These are phyloP conservation scores for Talaromyces proteolyticus DNA, from an alignment of 495 filamentous ascomycete species.

Conservation along the genomic window DNA sequence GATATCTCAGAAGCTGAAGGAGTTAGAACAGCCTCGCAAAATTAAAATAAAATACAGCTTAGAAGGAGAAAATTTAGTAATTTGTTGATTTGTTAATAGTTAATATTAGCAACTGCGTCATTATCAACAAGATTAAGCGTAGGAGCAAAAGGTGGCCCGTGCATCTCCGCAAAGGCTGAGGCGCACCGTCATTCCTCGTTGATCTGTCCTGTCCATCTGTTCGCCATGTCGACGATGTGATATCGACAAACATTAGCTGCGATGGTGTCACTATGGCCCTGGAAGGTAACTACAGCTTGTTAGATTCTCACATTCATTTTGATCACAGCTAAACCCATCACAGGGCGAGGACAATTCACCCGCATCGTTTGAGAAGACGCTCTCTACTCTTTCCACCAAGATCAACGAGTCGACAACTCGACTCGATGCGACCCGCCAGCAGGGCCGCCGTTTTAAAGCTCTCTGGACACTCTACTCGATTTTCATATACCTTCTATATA, in stretches of 20 bases:
- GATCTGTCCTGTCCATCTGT: neutral
- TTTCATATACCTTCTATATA: slow-evolving; percentile 83
- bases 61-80: neutral
- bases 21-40: too few relatives aligned
- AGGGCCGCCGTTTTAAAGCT: slow-evolving; percentile 71
- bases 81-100: neutral
- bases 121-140: too few relatives aligned
- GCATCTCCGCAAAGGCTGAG: neutral
- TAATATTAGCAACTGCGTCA: neutral
- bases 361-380: slow-evolving; percentile 85
- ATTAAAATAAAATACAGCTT: too few relatives aligned
- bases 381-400: slow-evolving; percentile 73
- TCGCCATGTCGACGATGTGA: neutral
- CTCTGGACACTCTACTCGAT: slow-evolving; percentile 85
- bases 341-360: slow-evolving; percentile 80
- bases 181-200: neutral
- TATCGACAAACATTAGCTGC: slow-evolving; percentile 15
- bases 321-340: slow-evolving; percentile 7
- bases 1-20: too few relatives aligned
- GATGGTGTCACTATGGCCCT: slow-evolving; percentile 85
- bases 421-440: slow-evolving; percentile 65
- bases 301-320: too few relatives aligned
- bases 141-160: neutral
- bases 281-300: too few relatives aligned
- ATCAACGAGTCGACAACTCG: slow-evolving; percentile 65